Evolutionary conservation across 2,329 filamentous ascomycete genomes (phyloP), one percentile per base, ranked within the genome.

Genomic region (Fusarium sp.): DNA sequence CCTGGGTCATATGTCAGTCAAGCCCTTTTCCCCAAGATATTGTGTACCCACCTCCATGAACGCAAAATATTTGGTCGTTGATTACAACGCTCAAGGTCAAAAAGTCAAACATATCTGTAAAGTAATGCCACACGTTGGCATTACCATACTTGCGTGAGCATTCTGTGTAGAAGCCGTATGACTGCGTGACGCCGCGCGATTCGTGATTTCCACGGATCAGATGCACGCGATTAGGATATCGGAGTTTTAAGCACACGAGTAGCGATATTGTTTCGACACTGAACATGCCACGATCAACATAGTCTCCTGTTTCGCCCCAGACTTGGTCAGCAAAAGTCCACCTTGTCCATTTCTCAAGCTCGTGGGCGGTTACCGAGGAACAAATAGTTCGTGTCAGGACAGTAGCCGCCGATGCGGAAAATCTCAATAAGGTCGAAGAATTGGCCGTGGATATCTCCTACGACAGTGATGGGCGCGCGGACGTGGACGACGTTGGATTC

Each of bases 401-500:
- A 98, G 81, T 92, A 97, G 58, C 96, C 96, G 61, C 96, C 96
- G 75, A 99, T 99, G 80, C 94, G 94, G 83, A 99, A 99, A 72
- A 99, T 98, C 85, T 99, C 96, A 71, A 99, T 96, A 82, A 99
- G 89, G 80, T 99, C 96, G 80, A 95, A 98, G 83, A 99, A 99
- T 81, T 99, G 96, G 61, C 96, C 96, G 80, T 99, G 96, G 72
- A 99, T 99, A 79, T 99, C 96, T 71, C 96, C 96, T 39, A 99
- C 96, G 11, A 99, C 96, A 17, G 96, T 99, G 61, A 99, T 93
- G 3, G 96, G 96, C 32, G 96, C 94, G 74, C 90, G 89, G 67
- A 99, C 96, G 79, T 99, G 96, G 63, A 99, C 96, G 67, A 99
- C 96, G 82, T 99, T 99, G 87, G 95, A 98, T 88, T 99, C 96